Evolutionary conservation across 1,284 basidiomycete species (phyloP).

Genomic region (Cryptococcus neoformans): DNA sequence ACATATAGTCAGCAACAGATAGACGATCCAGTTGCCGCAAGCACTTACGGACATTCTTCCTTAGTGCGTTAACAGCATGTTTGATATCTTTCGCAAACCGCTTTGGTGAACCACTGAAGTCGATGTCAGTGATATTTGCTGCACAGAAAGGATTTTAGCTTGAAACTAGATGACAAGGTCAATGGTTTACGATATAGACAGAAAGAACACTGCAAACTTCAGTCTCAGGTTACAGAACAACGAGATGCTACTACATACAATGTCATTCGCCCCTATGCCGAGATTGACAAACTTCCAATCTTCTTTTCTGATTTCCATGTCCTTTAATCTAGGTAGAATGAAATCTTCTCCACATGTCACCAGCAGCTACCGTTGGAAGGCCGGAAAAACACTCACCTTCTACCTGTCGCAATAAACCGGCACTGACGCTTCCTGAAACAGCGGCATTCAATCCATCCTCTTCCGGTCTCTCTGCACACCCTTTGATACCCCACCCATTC

Average conservation of each 20-base stretch:
- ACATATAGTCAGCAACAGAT: neutral
- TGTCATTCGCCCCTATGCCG: constrained; percentile 49
- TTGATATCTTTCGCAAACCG: constrained; percentile 41
- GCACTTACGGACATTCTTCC: constrained; percentile 41
- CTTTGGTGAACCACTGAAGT: constrained; percentile 30
- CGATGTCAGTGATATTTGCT: constrained; percentile 27
- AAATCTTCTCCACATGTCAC: constrained; percentile 28
- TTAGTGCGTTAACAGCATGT: constrained; percentile 37
- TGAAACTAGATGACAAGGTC: neutral
- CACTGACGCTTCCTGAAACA: constrained; percentile 31
- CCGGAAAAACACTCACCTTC: constrained; percentile 20
- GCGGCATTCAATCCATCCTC: constrained; percentile 43
- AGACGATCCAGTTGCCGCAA: no score
- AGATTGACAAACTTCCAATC: constrained; percentile 49
- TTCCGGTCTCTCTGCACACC: constrained; percentile 19
- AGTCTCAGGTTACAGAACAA: constrained; percentile 6
- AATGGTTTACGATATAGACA: constrained; percentile 38
- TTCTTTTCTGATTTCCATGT: constrained; percentile 20
- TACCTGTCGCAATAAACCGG: constrained; percentile 30
- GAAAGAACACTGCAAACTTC: constrained; percentile 36
- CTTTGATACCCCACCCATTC: constrained; percentile 4
- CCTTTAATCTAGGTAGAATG: constrained; percentile 36
- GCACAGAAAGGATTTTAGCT: neutral
- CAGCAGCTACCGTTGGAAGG: no score
- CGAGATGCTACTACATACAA: constrained; percentile 24